These are phyloP conservation scores for Ailanthus altissimus DNA, from an alignment of 345 rosid species.

Conservation along the genomic window DNA sequence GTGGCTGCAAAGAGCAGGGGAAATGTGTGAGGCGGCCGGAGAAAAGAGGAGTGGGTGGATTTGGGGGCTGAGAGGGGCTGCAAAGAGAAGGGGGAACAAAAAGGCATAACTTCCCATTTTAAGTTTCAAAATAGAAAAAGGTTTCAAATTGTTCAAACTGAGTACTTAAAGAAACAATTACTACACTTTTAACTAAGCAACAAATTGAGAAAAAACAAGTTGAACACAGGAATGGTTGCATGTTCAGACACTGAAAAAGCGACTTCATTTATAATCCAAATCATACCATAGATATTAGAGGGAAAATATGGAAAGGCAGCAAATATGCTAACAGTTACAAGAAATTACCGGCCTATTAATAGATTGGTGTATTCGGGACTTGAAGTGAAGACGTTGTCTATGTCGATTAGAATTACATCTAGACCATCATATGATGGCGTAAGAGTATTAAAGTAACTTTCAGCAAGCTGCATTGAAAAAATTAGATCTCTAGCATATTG, in stretches of 20 bases:
- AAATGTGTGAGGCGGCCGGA: not conserved
- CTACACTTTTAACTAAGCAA: not conserved
- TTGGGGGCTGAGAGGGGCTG: not conserved
- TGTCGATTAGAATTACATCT: constrained; percentile 65
- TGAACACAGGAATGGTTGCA: not conserved
- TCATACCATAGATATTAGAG: not conserved
- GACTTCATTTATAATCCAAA: not conserved
- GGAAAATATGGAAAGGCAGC: not conserved
- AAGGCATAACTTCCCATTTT: not conserved
- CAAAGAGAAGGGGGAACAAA: not conserved
- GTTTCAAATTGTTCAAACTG: not conserved
- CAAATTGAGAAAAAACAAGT: not conserved
- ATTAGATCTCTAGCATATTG: constrained; percentile 57
- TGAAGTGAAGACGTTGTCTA: constrained; percentile 51
- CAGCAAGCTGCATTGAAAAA: constrained; percentile 43
- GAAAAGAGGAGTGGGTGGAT: not conserved
- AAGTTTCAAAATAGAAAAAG: not conserved
- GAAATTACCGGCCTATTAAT: constrained; percentile 38
- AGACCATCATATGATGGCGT: constrained; percentile 36
- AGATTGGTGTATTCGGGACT: constrained; percentile 15
- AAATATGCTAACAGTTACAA: not conserved
- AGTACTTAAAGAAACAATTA: not conserved
- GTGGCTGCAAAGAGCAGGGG: not conserved
- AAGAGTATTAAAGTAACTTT: constrained; percentile 42
- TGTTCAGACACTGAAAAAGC: not conserved